Evolutionary conservation across 805 yeast species (phyloP).

Genomic region (Kuraishia ogatae): DNA sequence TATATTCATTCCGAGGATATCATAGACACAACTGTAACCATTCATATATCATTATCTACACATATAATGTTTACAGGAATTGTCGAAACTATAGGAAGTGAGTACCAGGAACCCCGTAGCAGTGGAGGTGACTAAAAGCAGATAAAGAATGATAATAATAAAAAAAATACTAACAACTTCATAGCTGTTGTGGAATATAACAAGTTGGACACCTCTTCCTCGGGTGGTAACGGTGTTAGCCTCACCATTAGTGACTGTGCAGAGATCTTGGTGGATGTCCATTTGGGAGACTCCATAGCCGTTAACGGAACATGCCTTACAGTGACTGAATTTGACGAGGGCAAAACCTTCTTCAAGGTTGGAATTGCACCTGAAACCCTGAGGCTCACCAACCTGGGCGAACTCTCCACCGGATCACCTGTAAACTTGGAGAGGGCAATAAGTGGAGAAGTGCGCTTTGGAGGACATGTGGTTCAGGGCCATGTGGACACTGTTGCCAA

Average conservation of each 20-base stretch:
- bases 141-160: too few relatives aligned
- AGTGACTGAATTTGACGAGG: constrained; percentile 65
- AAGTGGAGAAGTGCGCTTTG: constrained; percentile 68
- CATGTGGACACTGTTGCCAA: constrained; percentile 88
- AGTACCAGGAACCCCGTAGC: constrained; percentile 9
- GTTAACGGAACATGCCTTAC: constrained; percentile 89
- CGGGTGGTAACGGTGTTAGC: constrained; percentile 73
- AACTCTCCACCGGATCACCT: constrained; percentile 42
- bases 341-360: constrained; percentile 56
- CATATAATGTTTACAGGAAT: constrained; percentile 83
- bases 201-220: constrained; percentile 34
- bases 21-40: too few relatives aligned
- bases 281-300: constrained; percentile 89
- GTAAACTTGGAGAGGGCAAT: constrained; percentile 94
- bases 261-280: constrained; percentile 66
- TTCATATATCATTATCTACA: background rate
- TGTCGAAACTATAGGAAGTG: constrained; percentile 73
- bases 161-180: constrained; percentile 14
- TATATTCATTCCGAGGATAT: too few relatives aligned
- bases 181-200: constrained; percentile 35
- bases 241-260: constrained; percentile 55
- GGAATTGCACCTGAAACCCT: constrained; percentile 93
- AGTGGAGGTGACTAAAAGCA: too few relatives aligned
- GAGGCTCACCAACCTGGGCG: constrained; percentile 68
- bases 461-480: constrained; percentile 98